Base-by-base conservation (phyloP, 495 filamentous ascomycete species). In the Barbatosphaeria neglecta region DNA sequence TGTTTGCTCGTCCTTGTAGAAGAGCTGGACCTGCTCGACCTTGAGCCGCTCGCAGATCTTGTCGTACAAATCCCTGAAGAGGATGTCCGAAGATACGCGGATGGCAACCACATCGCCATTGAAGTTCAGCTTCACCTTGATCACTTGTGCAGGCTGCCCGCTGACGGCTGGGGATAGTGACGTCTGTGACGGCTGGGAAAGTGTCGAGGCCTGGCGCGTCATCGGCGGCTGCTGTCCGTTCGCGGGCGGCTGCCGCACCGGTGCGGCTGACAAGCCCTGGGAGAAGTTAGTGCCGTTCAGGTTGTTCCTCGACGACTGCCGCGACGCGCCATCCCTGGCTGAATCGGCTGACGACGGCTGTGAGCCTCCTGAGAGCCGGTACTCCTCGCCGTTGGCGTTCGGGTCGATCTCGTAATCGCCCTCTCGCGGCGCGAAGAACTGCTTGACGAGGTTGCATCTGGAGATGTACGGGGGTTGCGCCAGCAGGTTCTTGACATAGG, bases 41-140 rank as follows among this genome's bases (percentile, higher is more conserved):
- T 84, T 86, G 31, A 89, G 69, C 6, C 87, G 77, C 31, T 90
- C 87, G 41, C 71, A 70, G 24, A 92, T 75, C 55, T 86, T 87
- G 45, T 96, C 88, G 47, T 81, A 82, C 35, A 98, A 74, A 50
- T 86, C 82, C 53, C 75, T 72, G 66, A 83, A 90, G 51, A 70
- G 77, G 52, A 94, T 84, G 37, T 90, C 82, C 4, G 70, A 74
- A 2, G 90, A 86, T 33, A 97, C 83, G 37, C 89, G 82, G 55
- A 98, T 89, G 37, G 90, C 83, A 53, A 95, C 89, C 48, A 89
- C 74, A 51, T 96, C 90, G 54, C 92, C 85, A 51, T 85, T 78
- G 68, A 87, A 93, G 65, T 84, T 90, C 31, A 96, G 82, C 67
- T 98, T 98, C 59, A 98, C 85, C 63, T 95, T 97, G 66, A 95